Evolutionary conservation across 2,329 filamentous ascomycete species (phyloP).

Genomic region (Aplosporella prunicola): DNA sequence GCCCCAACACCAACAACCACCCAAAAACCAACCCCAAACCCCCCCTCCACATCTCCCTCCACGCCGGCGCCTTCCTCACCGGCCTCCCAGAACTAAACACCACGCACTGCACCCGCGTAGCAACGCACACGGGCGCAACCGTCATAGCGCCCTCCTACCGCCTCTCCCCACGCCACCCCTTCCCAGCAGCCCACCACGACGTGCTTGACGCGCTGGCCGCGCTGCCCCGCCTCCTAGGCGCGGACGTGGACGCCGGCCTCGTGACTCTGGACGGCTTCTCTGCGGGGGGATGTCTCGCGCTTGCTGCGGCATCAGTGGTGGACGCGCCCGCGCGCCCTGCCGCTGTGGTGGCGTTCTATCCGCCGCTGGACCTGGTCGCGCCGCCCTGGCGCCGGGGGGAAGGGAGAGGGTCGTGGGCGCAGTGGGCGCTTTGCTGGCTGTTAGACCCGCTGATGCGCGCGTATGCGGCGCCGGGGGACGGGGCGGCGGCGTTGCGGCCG

Average conservation of each 20-base stretch:
- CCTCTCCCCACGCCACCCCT: slow-evolving; percentile 32
- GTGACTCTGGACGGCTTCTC: slow-evolving; percentile 39
- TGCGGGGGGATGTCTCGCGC: slow-evolving; percentile 36
- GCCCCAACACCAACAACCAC: slow-evolving; percentile 31
- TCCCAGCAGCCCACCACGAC: slow-evolving; percentile 35
- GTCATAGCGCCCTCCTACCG: slow-evolving; percentile 33
- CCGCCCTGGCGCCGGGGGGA: neutral
- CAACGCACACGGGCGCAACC: slow-evolving; percentile 32
- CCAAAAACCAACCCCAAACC: slow-evolving; percentile 25
- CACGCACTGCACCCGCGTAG: slow-evolving; percentile 26
- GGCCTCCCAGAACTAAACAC: slow-evolving; percentile 34
- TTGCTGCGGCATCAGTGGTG: slow-evolving; percentile 22
- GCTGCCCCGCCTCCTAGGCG: slow-evolving; percentile 26
- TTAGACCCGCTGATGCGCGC: slow-evolving; percentile 30
- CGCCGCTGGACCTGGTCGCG: slow-evolving; percentile 16
- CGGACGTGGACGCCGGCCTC: slow-evolving; percentile 30
- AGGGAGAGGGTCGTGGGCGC: too few relatives aligned
- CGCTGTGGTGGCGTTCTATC: slow-evolving; percentile 35
- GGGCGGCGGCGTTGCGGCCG: slow-evolving; percentile 27
- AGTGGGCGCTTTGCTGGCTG: slow-evolving; percentile 25
- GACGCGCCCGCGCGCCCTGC: slow-evolving; percentile 9
- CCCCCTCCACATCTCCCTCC: slow-evolving; percentile 38
- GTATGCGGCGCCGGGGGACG: slow-evolving; percentile 28
- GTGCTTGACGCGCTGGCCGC: slow-evolving; percentile 36
- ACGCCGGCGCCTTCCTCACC: slow-evolving; percentile 37